phyloP scores from a whole-genome alignment of 331 rosid species.

The Ulmus americana region DNA sequence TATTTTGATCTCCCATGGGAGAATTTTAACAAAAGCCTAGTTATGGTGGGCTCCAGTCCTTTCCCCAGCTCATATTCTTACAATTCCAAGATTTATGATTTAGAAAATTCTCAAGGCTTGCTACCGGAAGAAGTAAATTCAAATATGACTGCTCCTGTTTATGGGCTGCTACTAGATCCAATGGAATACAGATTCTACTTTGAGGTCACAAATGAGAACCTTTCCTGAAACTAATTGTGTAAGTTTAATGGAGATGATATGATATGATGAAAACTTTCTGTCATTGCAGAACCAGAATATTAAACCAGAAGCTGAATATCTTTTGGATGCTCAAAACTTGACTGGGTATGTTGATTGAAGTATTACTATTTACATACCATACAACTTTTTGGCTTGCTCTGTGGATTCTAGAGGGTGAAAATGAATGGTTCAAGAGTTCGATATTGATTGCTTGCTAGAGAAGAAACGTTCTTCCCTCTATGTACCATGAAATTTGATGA shows the following conservation, averaged over 20 bases:
- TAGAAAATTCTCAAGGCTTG: slow-evolving; percentile 28
- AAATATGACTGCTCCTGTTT: slow-evolving; percentile 34
- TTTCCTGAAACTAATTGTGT: slow-evolving; percentile 13
- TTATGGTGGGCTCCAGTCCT: slow-evolving; percentile 42
- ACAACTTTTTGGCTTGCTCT: neutral
- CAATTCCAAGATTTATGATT: slow-evolving; percentile 27
- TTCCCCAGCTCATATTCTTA: slow-evolving; percentile 34
- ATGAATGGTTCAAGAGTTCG: neutral
- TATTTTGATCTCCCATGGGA: slow-evolving; percentile 76
- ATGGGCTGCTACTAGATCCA: slow-evolving; percentile 72
- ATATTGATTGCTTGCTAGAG: neutral
- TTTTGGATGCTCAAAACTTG: slow-evolving; percentile 40
- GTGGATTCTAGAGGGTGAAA: neutral
- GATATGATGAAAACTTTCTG: neutral
- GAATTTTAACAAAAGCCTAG: slow-evolving; percentile 28
- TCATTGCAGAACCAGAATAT: slow-evolving; percentile 47
- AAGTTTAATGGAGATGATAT: neutral
- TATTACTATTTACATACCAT: neutral
- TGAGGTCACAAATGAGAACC: slow-evolving; percentile 44
- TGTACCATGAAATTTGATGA: neutral
- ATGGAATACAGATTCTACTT: slow-evolving; percentile 66
- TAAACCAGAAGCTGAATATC: slow-evolving; percentile 67
- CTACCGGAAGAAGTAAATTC: slow-evolving; percentile 30
- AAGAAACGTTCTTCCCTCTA: neutral
- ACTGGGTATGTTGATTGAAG: slow-evolving; percentile 42